phyloP scores from a whole-genome alignment of 352 stramenopile genomes.

The Phytophthora idaei region DNA sequence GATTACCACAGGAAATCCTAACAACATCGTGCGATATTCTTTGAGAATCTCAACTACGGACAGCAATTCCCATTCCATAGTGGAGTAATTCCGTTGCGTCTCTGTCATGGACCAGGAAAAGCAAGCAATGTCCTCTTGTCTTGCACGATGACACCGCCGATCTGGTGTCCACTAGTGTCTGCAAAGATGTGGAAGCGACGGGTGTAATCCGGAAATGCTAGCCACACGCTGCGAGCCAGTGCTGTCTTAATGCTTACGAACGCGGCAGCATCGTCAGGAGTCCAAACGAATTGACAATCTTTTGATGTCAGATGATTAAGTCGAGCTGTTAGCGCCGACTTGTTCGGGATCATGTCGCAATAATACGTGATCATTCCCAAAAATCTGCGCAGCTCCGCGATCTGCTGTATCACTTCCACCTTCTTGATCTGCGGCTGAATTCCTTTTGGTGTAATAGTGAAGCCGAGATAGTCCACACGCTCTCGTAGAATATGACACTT shows the following conservation, averaged over 20 bases:
- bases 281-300: conserved; percentile 2
- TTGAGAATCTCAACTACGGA: too few species aligned
- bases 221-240: conserved; percentile 3
- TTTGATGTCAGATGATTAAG: conserved; percentile 5
- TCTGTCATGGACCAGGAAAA: too few species aligned
- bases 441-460: background rate
- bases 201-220: conserved; percentile 5
- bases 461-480: background rate
- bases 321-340: background rate
- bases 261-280: background rate
- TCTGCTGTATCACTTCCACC: too few species aligned
- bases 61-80: too few species aligned
- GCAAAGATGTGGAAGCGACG: background rate
- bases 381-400: background rate
- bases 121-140: too few species aligned
- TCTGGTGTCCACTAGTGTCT: too few species aligned
- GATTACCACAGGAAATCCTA: too few species aligned
- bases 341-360: conserved; percentile 15
- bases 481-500: background rate
- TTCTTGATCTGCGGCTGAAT: conserved; percentile 1
- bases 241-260: conserved; percentile 11
- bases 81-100: too few species aligned
- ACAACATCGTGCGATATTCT: too few species aligned
- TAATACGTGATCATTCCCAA: conserved; percentile 14
- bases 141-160: too few species aligned